A percentile compares a stretch with the other conserved stretches of the same genome.
phyloP scores from a whole-genome alignment of 1,284 basidiomycete species.

The Tausonia pullulans region DNA sequence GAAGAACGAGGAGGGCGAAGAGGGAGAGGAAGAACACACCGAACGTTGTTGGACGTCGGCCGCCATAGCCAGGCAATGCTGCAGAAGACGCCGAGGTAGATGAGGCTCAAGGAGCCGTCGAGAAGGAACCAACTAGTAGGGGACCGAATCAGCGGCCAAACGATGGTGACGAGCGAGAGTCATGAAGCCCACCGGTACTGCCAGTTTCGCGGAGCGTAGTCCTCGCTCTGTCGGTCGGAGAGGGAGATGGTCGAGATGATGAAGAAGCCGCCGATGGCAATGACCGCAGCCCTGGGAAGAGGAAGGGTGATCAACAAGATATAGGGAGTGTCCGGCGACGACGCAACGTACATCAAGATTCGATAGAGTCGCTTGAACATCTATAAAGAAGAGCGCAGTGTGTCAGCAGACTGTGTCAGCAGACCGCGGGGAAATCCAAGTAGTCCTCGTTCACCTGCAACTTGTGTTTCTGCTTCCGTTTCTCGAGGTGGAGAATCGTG shows the following conservation, averaged over 20 bases:
- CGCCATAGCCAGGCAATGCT: slow-evolving; percentile 86
- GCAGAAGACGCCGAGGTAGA: slow-evolving; percentile 70
- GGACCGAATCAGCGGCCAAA: no score
- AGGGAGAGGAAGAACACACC: slow-evolving; percentile 38
- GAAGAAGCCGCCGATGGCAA: slow-evolving; percentile 80
- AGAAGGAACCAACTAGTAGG: slow-evolving; percentile 67
- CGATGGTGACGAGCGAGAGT: no score
- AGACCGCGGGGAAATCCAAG: no score
- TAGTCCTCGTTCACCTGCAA: slow-evolving; percentile 61
- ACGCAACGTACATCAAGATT: slow-evolving; percentile 54
- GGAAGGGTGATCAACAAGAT: neutral
- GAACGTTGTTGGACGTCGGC: slow-evolving; percentile 82
- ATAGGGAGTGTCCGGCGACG: neutral
- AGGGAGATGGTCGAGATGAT: slow-evolving; percentile 84
- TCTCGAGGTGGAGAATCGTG: slow-evolving; percentile 70
- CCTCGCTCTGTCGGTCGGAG: slow-evolving; percentile 79
- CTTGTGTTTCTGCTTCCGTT: slow-evolving; percentile 78
- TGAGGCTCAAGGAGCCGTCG: slow-evolving; percentile 84
- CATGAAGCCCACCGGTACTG: neutral
- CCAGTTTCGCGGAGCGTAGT: slow-evolving; percentile 58
- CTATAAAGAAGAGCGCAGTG: slow-evolving; percentile 11
- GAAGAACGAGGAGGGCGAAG: no score
- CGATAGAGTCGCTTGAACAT: slow-evolving; percentile 55
- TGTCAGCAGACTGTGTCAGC: neutral
- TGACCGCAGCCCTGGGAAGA: slow-evolving; percentile 42